Evolutionary conservation across 1,284 basidiomycete genomes (phyloP).

Genomic region (Ustilago cynodontis): DNA sequence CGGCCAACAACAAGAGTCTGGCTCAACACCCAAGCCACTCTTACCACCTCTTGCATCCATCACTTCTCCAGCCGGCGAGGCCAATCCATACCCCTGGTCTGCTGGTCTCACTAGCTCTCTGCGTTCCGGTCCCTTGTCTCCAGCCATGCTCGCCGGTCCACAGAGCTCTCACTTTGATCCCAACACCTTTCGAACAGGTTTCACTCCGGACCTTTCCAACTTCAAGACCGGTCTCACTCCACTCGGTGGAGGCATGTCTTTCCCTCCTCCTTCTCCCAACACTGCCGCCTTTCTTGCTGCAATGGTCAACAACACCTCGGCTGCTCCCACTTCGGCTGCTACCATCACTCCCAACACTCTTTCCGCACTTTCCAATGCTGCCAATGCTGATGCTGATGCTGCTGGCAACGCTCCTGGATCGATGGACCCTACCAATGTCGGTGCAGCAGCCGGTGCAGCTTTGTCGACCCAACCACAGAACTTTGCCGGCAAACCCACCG

Average conservation of each 20-base stretch:
- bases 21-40: slow-evolving; percentile 69
- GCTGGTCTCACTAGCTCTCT: slow-evolving; percentile 75
- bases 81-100: slow-evolving; percentile 56
- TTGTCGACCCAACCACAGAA: slow-evolving; percentile 47
- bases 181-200: slow-evolving; percentile 76
- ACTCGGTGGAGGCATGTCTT: slow-evolving; percentile 73
- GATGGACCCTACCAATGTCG: slow-evolving; percentile 23
- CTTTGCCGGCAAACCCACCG: slow-evolving; percentile 40
- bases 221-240: slow-evolving; percentile 74
- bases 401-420: slow-evolving; percentile 22
- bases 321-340: slow-evolving; percentile 49
- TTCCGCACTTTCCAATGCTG: slow-evolving; percentile 47
- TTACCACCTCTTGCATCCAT: slow-evolving; percentile 88
- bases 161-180: slow-evolving; percentile 78
- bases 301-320: slow-evolving; percentile 78
- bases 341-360: slow-evolving; percentile 86
- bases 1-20: slow-evolving; percentile 10
- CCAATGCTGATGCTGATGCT: slow-evolving; percentile 10
- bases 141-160: slow-evolving; percentile 93
- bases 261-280: slow-evolving; percentile 85
- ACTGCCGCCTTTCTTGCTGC: slow-evolving; percentile 94
- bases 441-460: slow-evolving; percentile 10
- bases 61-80: slow-evolving; percentile 81
- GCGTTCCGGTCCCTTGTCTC: slow-evolving; percentile 88
- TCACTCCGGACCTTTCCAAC: slow-evolving; percentile 77